phyloP scores from a whole-genome alignment of 805 yeast species.

The Lachancea cidri region DNA sequence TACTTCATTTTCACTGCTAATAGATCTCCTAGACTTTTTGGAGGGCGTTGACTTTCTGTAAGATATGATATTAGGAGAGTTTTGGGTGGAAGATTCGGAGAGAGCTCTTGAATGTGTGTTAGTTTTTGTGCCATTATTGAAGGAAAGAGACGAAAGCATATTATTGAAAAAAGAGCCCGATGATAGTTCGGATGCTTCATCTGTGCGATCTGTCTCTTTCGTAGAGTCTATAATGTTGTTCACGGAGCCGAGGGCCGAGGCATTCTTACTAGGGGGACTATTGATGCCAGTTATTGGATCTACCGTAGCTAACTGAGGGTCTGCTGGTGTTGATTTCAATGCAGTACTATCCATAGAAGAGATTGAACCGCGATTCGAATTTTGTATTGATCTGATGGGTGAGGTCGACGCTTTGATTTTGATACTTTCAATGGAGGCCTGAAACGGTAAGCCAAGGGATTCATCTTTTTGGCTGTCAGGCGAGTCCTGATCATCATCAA shows the following conservation, averaged over 20 bases:
- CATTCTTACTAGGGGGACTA: conserved; percentile 8
- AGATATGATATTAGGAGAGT: conserved; percentile 28
- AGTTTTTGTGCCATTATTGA: conserved; percentile 9
- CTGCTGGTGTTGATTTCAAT: conserved; percentile 27
- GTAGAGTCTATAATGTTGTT: conserved; percentile 12
- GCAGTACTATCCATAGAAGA: conserved; percentile 7
- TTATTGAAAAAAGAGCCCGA: conserved; percentile 21
- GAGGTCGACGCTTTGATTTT: conserved; percentile 5
- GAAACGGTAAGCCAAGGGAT: neutral
- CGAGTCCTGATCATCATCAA: conserved; percentile 9
- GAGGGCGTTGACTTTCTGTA: conserved; percentile 26
- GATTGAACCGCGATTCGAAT: conserved; percentile 5
- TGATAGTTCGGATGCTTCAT: conserved; percentile 1
- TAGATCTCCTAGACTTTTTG: conserved; percentile 5
- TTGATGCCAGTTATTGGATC: conserved; percentile 18
- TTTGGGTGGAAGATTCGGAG: conserved; percentile 5
- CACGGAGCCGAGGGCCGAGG: conserved; percentile 19
- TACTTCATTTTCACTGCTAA: conserved; percentile 8
- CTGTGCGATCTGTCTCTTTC: neutral
- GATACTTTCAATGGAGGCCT: neutral
- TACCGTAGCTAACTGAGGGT: conserved; percentile 25
- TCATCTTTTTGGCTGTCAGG: neutral
- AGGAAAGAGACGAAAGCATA: conserved; percentile 18
- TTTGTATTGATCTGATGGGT: conserved; percentile 6
- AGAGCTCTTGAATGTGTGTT: conserved; percentile 4